phyloP scores from a whole-genome alignment of 1,284 basidiomycete genomes.

The Sporisorium scitamineum region DNA sequence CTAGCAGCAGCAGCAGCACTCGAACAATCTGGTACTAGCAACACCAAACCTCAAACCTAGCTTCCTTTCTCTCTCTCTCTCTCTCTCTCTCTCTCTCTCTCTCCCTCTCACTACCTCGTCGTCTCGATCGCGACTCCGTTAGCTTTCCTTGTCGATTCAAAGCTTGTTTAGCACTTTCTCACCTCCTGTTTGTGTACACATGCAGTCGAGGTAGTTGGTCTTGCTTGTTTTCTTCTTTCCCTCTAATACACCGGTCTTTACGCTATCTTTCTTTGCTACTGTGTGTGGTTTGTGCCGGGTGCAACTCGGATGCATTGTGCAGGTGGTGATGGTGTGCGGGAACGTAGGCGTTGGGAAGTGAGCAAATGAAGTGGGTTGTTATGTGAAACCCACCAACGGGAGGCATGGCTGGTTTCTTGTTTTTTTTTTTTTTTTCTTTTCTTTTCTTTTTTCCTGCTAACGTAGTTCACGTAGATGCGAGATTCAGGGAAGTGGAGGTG shows the following conservation, averaged over 20 bases:
- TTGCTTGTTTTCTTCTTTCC: constrained; percentile 11
- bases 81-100: constrained; percentile 1
- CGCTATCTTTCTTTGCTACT: constrained; percentile 6
- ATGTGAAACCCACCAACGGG: neutral
- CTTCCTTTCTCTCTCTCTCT: constrained; percentile 6
- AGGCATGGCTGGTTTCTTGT: neutral
- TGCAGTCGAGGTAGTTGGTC: neutral
- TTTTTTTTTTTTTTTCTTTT: too few species aligned
- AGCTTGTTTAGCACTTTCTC: neutral
- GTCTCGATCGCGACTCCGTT: neutral
- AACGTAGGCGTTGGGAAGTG: neutral
- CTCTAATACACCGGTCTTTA: constrained; percentile 48
- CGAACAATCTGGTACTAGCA: constrained; percentile 13
- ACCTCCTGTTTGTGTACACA: neutral
- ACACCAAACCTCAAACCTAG: constrained; percentile 10
- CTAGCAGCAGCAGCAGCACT: constrained; percentile 44
- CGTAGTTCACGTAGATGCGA: too few species aligned
- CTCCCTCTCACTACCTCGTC: too few species aligned
- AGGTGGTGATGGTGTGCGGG: too few species aligned
- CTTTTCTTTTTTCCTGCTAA: too few species aligned
- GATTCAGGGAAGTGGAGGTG: too few species aligned
- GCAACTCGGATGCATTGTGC: too few species aligned
- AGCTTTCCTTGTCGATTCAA: constrained; percentile 1
- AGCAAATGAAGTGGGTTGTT: neutral
- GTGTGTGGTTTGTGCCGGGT: neutral